Evolutionary conservation across 208 protist species (phyloP).

Genomic region (Trypanosoma caninum): DNA sequence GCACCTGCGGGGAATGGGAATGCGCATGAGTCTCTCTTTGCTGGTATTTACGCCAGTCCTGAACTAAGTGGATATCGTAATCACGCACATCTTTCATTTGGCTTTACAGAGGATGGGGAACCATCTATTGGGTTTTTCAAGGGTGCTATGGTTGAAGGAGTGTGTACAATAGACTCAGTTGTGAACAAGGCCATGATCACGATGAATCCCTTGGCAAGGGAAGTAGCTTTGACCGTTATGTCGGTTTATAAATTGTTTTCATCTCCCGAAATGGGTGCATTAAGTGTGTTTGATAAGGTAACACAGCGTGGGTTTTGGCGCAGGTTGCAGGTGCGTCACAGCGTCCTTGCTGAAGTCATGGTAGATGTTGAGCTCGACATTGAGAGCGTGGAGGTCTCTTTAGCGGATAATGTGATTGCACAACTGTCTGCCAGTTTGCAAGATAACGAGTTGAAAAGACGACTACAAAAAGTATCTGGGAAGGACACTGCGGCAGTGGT

Average conservation of each 20-base stretch:
- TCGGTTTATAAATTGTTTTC: slow-evolving; percentile 33
- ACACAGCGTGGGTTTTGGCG: slow-evolving; percentile 88
- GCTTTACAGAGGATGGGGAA: slow-evolving; percentile 43
- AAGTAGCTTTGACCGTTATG: slow-evolving; percentile 51
- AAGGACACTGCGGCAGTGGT: slow-evolving; percentile 41
- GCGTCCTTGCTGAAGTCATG: slow-evolving; percentile 82
- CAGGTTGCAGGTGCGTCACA: slow-evolving; percentile 85
- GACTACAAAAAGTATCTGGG: slow-evolving; percentile 25
- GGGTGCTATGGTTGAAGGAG: slow-evolving; percentile 75
- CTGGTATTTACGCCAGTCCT: slow-evolving; percentile 74
- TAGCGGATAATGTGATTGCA: slow-evolving; percentile 36
- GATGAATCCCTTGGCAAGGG: slow-evolving; percentile 59
- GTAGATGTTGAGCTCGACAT: slow-evolving; percentile 69
- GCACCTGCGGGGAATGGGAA: slow-evolving; percentile 18
- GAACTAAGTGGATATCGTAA: slow-evolving; percentile 86
- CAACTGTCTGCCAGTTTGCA: slow-evolving; percentile 37
- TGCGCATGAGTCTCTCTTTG: slow-evolving; percentile 41
- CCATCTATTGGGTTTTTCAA: slow-evolving; percentile 64
- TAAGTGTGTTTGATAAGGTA: slow-evolving; percentile 76
- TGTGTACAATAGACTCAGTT: slow-evolving; percentile 50
- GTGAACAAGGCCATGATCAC: slow-evolving; percentile 51
- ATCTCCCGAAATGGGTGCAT: slow-evolving; percentile 26
- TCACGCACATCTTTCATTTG: slow-evolving; percentile 89
- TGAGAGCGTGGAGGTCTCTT: slow-evolving; percentile 24
- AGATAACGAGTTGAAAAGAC: slow-evolving; percentile 10